Evolutionary conservation across 179 eudicot species (phyloP), one percentile per base, ranked within the genome.

Genomic region (Dionaea muscipula): DNA sequence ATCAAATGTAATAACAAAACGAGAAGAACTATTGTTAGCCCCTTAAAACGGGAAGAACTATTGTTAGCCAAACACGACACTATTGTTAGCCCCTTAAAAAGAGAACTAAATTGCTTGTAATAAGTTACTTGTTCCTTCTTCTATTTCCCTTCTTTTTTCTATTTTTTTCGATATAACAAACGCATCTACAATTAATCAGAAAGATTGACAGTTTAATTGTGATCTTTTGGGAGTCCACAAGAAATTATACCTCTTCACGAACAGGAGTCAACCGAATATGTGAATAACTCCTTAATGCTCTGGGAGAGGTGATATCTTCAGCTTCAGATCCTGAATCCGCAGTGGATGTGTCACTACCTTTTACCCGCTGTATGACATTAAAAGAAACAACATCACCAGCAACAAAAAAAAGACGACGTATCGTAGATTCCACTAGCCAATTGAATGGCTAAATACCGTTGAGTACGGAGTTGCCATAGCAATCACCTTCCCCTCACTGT

Each of bases 321-420:
- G 98, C 98, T 73, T 91, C 98, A 66, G 98, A 91, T 38, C 98
- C 98, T 15, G 98, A 91, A 60, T 91, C 98, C 4, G 82, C 95
- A 33, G 96, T 77, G 49, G 96, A 91, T 17, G 98, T 80, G 57
- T 91, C 96, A 50, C 94, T 84, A 39, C 94, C 82, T 78, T 74
- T 87, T 26, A 91, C 53, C 93, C 88, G 93, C 56, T 58, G 73
- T 36, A 40, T 58, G n/a, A 24, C 36, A 26, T 33, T 55, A 16
- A 64, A 60, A 18, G 38, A 51, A 59, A 54, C 6, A 37, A 58
- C 15, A 33, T 61, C 24, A 10, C 44, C 41, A 52, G 5, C 37
- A 26, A 26, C 10, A n/a, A 53, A 26, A 13, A 17, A 33, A 28
- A 26, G 7, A 28, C 26, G 33, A 14, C 48, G 28, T 14, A 12